A percentile compares a stretch with the other conserved stretches of the same genome.
Conservation (phyloP, 495 filamentous ascomycete genomes). For the Niebla homalea region DNA sequence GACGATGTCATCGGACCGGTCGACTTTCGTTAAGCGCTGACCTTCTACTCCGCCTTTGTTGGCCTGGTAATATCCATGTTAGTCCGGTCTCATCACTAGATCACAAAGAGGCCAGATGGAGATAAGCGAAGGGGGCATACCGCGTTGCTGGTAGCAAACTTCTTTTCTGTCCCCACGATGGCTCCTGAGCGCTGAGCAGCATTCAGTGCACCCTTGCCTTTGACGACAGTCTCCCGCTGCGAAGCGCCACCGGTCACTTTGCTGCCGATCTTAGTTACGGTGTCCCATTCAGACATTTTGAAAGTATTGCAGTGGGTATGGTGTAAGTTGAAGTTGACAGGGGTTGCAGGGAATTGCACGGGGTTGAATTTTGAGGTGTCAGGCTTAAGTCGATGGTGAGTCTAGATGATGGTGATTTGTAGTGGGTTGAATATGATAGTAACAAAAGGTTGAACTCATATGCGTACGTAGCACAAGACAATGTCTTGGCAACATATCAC, state of each 20-base stretch:
- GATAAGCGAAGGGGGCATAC: constrained; percentile 39
- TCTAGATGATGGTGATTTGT: neutral
- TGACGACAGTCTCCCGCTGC: constrained; percentile 71
- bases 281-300: constrained; percentile 63
- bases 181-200: constrained; percentile 71
- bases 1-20: constrained; percentile 93
- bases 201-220: constrained; percentile 78
- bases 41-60: constrained; percentile 58
- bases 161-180: constrained; percentile 84
- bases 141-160: constrained; percentile 59
- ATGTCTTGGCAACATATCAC: constrained; percentile 4
- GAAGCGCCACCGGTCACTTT: constrained; percentile 51
- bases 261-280: constrained; percentile 84
- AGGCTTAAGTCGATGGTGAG: neutral
- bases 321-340: neutral
- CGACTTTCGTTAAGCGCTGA: constrained; percentile 94
- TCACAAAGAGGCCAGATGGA: neutral
- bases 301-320: constrained; percentile 1
- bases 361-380: neutral
- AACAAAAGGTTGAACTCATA: no score
- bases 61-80: constrained; percentile 26
- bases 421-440: neutral
- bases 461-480: neutral
- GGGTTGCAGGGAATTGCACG: neutral
- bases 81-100: neutral